Percentiles rank a stretch among this genome's conserved stretches.
phyloP scores from a whole-genome alignment of 257 asterid species.

The Anisodus acutangulus region DNA sequence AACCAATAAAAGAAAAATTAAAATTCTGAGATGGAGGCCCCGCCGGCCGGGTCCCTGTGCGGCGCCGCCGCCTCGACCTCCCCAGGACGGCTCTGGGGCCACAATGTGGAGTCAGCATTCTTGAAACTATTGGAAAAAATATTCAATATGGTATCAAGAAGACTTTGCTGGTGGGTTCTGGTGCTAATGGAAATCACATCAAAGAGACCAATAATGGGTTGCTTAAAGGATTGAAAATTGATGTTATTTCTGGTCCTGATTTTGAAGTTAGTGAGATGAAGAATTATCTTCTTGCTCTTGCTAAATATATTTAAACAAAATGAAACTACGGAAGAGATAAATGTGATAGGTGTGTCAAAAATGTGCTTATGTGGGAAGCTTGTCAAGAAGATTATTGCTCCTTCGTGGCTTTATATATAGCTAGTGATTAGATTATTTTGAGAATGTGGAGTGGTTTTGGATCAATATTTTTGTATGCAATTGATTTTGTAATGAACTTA shows the following conservation, averaged over 20 bases:
- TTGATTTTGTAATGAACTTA: not conserved
- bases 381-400: slow-evolving; percentile 1
- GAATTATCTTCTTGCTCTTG: slow-evolving; percentile 72
- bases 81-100: not conserved
- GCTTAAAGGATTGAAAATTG: slow-evolving; percentile 59
- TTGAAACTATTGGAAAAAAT: slow-evolving; percentile 62
- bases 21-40: too few relatives aligned
- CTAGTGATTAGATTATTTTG: not conserved
- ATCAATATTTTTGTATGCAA: not conserved
- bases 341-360: not conserved
- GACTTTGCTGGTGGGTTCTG: slow-evolving; percentile 53
- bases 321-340: not conserved
- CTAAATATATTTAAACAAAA: slow-evolving; percentile 32
- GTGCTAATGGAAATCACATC: slow-evolving; percentile 49
- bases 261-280: slow-evolving; percentile 76
- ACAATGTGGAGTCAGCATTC: slow-evolving; percentile 73
- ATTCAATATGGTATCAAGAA: slow-evolving; percentile 63
- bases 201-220: slow-evolving; percentile 34
- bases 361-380: not conserved
- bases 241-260: slow-evolving; percentile 47
- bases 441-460: not conserved
- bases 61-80: too few relatives aligned
- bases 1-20: too few relatives aligned
- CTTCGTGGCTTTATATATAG: not conserved
- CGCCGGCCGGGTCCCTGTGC: too few relatives aligned